A percentile compares a stretch with the other conserved stretches of the same genome.
These are phyloP conservation scores for Chaetoceros muelleri DNA, from an alignment of 108 stramenopile genomes.

Conservation along the genomic window DNA sequence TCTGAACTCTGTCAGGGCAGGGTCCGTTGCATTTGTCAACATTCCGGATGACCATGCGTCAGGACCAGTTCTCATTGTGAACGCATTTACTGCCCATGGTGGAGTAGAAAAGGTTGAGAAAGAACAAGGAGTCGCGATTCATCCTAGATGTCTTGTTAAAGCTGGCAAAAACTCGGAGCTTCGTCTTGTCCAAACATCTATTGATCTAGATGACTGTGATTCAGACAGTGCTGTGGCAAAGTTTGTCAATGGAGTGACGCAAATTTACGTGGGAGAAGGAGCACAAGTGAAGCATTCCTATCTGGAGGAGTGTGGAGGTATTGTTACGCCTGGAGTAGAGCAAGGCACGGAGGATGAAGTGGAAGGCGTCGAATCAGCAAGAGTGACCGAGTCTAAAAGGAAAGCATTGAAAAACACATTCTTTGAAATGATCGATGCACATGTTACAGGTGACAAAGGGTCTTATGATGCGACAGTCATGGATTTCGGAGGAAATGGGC, in stretches of 20 bases:
- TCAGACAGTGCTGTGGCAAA: constrained; percentile 28
- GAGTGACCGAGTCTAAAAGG: constrained; percentile 51
- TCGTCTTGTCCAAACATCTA: constrained; percentile 59
- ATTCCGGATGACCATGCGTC: constrained; percentile 9
- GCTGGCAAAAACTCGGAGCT: constrained; percentile 43
- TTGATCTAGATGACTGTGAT: constrained; percentile 53
- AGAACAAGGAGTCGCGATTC: constrained; percentile 53
- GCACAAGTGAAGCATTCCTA: constrained; percentile 77
- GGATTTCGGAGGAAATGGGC: constrained; percentile 74
- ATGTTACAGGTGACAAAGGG: constrained; percentile 58
- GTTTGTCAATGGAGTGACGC: constrained; percentile 80
- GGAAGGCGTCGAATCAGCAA: constrained; percentile 24
- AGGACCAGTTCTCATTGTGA: constrained; percentile 64
- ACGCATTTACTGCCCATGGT: constrained; percentile 60
- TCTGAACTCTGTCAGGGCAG: constrained; percentile 67
- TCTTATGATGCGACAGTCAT: constrained; percentile 50
- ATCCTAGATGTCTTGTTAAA: constrained; percentile 62
- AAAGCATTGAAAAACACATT: constrained; percentile 64
- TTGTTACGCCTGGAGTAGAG: constrained; percentile 56
- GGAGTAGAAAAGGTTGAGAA: constrained; percentile 18
- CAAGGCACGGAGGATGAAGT: constrained; percentile 22
- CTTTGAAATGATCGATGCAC: constrained; percentile 75
- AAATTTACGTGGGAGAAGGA: constrained; percentile 58
- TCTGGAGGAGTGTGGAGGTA: constrained; percentile 75
- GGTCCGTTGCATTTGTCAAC: constrained; percentile 57